These are phyloP conservation scores for Thalassiosira livingstoniorum DNA, from an alignment of 352 stramenopile species.

Conservation along the genomic window DNA sequence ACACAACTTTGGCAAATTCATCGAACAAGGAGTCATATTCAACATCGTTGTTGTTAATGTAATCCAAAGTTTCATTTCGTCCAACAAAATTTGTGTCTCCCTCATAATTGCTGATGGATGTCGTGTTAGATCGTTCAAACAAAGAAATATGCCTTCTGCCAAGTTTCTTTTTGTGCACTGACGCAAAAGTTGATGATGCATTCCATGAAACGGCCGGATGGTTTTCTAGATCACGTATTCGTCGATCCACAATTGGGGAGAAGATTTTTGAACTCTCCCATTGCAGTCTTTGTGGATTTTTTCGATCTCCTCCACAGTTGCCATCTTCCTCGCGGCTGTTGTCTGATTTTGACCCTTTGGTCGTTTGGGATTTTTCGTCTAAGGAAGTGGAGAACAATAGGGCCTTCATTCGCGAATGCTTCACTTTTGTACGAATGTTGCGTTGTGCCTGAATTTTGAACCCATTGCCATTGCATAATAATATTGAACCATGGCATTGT, in stretches of 20 bases:
- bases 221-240: constrained; percentile 24
- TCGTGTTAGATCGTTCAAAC: constrained; percentile 29
- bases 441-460: too few relatives aligned
- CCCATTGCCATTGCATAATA: too few relatives aligned
- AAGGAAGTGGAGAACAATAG: too few relatives aligned
- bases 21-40: constrained; percentile 45
- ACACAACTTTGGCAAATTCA: constrained; percentile 53
- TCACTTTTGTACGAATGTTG: too few relatives aligned
- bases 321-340: too few relatives aligned
- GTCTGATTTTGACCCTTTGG: too few relatives aligned
- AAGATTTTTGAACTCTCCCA: neutral
- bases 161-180: constrained; percentile 58
- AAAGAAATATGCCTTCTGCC: constrained; percentile 33
- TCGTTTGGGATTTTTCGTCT: too few relatives aligned
- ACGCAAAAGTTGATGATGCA: constrained; percentile 36
- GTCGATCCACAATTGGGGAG: neutral
- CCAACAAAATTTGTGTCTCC: neutral
- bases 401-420: too few relatives aligned
- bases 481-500: too few relatives aligned
- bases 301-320: too few relatives aligned
- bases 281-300: too few relatives aligned
- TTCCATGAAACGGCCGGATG: constrained; percentile 50
- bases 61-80: neutral
- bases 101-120: neutral
- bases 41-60: neutral